Conservation (phyloP, 768 basidiomycete genomes). For the Gymnopilus junonius region DNA sequence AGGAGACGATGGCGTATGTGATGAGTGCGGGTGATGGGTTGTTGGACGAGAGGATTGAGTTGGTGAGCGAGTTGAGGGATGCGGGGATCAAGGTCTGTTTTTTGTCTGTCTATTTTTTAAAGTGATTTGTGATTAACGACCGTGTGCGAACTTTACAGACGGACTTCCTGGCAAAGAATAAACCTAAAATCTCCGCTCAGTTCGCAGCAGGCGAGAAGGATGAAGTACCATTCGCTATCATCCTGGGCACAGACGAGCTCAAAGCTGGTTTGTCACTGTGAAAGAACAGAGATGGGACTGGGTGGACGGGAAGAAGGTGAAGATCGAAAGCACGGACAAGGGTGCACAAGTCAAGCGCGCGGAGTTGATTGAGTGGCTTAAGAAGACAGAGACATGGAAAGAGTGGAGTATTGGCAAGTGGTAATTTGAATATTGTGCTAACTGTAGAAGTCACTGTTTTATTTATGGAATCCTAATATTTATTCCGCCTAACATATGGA, state of each 20-base stretch:
- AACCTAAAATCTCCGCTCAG: constrained; percentile 87
- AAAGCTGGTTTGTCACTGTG: constrained; percentile 85
- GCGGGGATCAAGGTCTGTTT: constrained; percentile 82
- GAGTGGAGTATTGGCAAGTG: constrained; percentile 44
- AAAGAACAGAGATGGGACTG: constrained; percentile 91
- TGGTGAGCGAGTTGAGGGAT: constrained; percentile 81
- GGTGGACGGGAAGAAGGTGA: constrained; percentile 72
- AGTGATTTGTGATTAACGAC: not conserved
- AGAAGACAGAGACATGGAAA: constrained; percentile 47
- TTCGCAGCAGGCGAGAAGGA: constrained; percentile 92
- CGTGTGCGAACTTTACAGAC: constrained; percentile 48
- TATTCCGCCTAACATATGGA: too few species aligned
- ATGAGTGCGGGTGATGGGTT: constrained; percentile 91
- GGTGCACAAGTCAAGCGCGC: constrained; percentile 67
- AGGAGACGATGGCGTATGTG: constrained; percentile 93
- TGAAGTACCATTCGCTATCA: constrained; percentile 90
- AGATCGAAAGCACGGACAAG: constrained; percentile 63
- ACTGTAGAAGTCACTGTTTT: not conserved
- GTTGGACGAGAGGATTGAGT: constrained; percentile 79
- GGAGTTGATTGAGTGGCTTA: constrained; percentile 69
- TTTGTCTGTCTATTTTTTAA: not conserved
- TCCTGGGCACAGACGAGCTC: constrained; percentile 88
- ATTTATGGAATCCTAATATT: not conserved
- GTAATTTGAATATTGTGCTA: not conserved
- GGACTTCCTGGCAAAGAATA: constrained; percentile 91